phyloP scores from a whole-genome alignment of 768 basidiomycete genomes.

The Scleroderma bovista region DNA sequence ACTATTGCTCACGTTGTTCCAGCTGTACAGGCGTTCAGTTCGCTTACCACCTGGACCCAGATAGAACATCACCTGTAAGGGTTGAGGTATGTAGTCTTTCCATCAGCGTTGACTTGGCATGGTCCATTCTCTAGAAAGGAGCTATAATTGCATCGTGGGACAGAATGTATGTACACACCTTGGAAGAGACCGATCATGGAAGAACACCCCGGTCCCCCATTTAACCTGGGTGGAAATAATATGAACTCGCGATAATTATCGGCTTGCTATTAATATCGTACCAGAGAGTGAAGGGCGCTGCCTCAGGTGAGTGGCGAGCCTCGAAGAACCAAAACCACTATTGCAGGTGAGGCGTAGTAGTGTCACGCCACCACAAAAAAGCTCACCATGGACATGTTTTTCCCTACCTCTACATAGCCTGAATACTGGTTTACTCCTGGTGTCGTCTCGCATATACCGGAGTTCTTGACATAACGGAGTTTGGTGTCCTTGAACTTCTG shows the following conservation, averaged over 20 bases:
- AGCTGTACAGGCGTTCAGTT: conserved; percentile 30
- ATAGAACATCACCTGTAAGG: conserved; percentile 45
- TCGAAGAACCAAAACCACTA: conserved; percentile 79
- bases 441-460: conserved; percentile 63
- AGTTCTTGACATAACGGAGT: conserved; percentile 49
- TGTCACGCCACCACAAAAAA: not conserved
- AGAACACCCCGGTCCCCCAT: conserved; percentile 61
- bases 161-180: conserved; percentile 27
- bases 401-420: conserved; percentile 55
- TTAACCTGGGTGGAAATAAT: conserved; percentile 33
- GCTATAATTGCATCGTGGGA: not conserved
- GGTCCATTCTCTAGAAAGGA: conserved; percentile 52
- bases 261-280: too few relatives aligned
- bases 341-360: not conserved
- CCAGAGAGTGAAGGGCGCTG: conserved; percentile 65
- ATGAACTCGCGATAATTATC: conserved; percentile 5
- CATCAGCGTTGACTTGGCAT: conserved; percentile 52
- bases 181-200: conserved; percentile 65
- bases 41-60: not conserved
- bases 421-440: conserved; percentile 54
- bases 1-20: conserved; percentile 69
- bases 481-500: conserved; percentile 15
- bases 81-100: conserved; percentile 47
- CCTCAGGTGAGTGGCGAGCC: conserved; percentile 51
- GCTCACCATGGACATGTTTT: conserved; percentile 52